phyloP scores from a whole-genome alignment of 2,329 filamentous ascomycete species.

The Aspergillus costaricaensis region DNA sequence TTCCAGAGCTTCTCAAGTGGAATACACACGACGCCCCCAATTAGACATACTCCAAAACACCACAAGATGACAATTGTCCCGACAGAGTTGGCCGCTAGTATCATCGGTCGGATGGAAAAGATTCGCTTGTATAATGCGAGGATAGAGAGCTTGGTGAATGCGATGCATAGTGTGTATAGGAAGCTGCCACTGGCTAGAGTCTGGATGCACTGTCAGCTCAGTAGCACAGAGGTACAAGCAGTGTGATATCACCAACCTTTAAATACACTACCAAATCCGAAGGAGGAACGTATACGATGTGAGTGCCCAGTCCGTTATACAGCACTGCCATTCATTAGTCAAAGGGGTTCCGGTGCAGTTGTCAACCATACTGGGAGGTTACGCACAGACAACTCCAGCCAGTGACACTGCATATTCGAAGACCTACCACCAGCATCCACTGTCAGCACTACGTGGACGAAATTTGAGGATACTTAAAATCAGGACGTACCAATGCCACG shows the following conservation, averaged over 20 bases:
- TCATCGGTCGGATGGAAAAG: slow-evolving; percentile 27
- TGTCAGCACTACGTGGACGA: too few relatives aligned
- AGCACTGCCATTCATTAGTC: slow-evolving; percentile 16
- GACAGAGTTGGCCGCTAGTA: slow-evolving; percentile 23
- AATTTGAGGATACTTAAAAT: background rate
- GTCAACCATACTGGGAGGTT: background rate
- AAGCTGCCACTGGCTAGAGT: slow-evolving; percentile 27
- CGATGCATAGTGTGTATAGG: slow-evolving; percentile 28
- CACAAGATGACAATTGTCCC: slow-evolving; percentile 26
- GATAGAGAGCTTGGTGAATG: slow-evolving; percentile 32
- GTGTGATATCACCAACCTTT: slow-evolving; percentile 16
- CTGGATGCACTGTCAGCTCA: slow-evolving; percentile 7
- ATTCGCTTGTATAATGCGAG: slow-evolving; percentile 31
- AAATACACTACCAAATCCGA: slow-evolving; percentile 24
- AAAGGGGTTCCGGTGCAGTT: too few relatives aligned
- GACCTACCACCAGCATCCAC: slow-evolving; percentile 18
- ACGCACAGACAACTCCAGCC: slow-evolving; percentile 27
- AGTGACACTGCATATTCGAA: slow-evolving; percentile 28
- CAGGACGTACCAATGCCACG: slow-evolving; percentile 13
- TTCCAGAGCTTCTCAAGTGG: slow-evolving; percentile 29
- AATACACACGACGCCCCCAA: slow-evolving; percentile 29
- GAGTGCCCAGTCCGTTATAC: slow-evolving; percentile 28
- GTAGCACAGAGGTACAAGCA: too few relatives aligned
- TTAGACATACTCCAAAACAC: slow-evolving; percentile 27
- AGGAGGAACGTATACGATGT: slow-evolving; percentile 20